Conservation (phyloP, 192 early-diverging fungal genomes). For the Backusella circina region DNA sequence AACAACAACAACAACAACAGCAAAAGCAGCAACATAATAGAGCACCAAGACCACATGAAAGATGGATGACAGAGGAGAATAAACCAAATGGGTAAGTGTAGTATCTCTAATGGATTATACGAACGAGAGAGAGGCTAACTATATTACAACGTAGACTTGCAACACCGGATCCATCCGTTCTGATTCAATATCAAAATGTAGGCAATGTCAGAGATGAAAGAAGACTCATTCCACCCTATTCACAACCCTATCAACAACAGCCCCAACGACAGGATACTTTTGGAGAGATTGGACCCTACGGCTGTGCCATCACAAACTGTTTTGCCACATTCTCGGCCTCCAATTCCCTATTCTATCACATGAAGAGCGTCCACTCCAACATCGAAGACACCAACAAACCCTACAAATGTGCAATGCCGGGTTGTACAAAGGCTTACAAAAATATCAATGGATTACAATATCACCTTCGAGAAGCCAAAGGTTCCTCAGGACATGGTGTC, state of each 20-base stretch:
- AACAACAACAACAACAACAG: not conserved
- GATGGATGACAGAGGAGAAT: slow-evolving; percentile 81
- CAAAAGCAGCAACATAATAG: not conserved
- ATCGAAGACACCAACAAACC: slow-evolving; percentile 43
- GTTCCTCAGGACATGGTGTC: slow-evolving; percentile 29
- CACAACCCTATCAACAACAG: not conserved
- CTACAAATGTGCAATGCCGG: slow-evolving; percentile 64
- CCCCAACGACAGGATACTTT: slow-evolving; percentile 11
- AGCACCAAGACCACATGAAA: not conserved
- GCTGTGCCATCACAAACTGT: slow-evolving; percentile 35
- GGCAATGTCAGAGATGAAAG: not conserved
- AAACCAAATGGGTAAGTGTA: slow-evolving; percentile 55
- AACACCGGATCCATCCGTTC: slow-evolving; percentile 23
- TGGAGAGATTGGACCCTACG: slow-evolving; percentile 31
- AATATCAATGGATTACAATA: slow-evolving; percentile 84
- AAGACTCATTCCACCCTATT: not conserved
- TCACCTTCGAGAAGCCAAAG: slow-evolving; percentile 64
- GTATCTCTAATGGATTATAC: too few species aligned
- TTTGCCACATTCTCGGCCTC: slow-evolving; percentile 28
- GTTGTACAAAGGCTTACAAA: slow-evolving; percentile 71
- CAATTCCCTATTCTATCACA: slow-evolving; percentile 44
- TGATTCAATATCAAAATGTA: slow-evolving; percentile 27
- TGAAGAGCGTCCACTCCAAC: slow-evolving; percentile 36
- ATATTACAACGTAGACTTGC: not conserved
- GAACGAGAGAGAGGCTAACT: slow-evolving; percentile 58